These are phyloP conservation scores for Diaporthe amygdali DNA, from an alignment of 2,329 filamentous ascomycete species.

Conservation along the genomic window DNA sequence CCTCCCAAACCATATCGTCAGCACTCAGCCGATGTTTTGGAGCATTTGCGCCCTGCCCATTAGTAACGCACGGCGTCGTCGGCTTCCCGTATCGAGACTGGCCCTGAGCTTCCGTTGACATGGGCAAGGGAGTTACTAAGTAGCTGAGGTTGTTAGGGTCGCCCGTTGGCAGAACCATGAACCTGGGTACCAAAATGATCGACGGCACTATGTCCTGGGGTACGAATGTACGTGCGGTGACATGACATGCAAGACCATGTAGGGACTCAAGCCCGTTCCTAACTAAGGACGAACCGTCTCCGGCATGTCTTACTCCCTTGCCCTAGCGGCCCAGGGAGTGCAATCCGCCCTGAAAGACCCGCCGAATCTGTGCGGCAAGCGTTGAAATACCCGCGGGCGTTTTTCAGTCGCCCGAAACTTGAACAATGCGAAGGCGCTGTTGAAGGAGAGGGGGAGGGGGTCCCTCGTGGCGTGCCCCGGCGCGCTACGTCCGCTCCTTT, in stretches of 20 bases:
- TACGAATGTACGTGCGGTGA: background rate
- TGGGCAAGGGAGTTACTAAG: background rate
- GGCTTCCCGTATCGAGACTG: background rate
- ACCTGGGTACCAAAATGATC: background rate
- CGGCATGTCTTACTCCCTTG: background rate
- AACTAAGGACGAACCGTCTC: conserved; percentile 12
- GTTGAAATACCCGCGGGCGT: background rate
- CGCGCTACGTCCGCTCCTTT: background rate
- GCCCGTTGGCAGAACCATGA: background rate
- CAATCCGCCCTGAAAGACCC: background rate
- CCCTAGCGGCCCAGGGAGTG: background rate
- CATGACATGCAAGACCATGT: conserved; percentile 2
- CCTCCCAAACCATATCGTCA: background rate
- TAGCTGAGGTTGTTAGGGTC: background rate
- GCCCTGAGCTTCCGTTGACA: background rate
- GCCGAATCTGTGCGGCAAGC: background rate
- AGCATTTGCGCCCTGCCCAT: background rate
- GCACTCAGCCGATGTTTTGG: background rate
- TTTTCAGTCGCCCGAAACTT: background rate
- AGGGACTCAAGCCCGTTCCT: background rate
- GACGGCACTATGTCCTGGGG: background rate
- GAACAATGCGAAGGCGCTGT: background rate
- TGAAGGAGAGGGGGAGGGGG: background rate
- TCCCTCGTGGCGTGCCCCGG: background rate
- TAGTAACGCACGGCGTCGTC: background rate